A percentile compares a stretch with the other conserved stretches of the same genome.
Conservation (phyloP, 73 alveolate species). For the Effrenium voratum region DNA sequence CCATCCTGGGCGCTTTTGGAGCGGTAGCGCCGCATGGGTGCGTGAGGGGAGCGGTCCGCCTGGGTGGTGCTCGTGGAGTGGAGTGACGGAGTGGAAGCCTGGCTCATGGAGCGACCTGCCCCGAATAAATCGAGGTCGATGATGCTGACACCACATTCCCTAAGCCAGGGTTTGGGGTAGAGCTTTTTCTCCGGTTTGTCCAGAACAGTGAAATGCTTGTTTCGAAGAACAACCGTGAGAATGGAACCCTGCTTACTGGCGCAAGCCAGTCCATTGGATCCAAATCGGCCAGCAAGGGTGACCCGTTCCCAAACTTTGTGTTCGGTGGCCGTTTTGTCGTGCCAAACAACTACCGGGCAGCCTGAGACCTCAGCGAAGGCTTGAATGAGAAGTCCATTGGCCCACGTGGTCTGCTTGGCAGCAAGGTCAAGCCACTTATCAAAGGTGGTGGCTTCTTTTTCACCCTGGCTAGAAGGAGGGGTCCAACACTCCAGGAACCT, state of each 20-base stretch:
- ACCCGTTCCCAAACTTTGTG: background rate
- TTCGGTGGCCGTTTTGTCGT: background rate
- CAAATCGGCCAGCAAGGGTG: background rate
- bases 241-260: background rate
- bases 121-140: background rate
- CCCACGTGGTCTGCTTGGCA: background rate
- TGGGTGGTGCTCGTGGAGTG: too few relatives aligned
- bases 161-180: background rate
- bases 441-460: background rate
- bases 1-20: too few relatives aligned
- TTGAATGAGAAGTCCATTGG: background rate
- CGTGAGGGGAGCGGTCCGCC: too few relatives aligned
- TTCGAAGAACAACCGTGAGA: background rate
- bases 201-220: background rate
- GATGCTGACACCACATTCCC: background rate
- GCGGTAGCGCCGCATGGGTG: too few relatives aligned
- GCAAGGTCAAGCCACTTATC: background rate
- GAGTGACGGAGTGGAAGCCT: too few relatives aligned
- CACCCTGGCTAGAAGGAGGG: background rate
- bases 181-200: background rate
- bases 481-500: background rate
- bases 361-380: background rate
- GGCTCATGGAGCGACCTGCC: background rate
- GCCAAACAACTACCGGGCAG: background rate
- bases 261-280: background rate